Percentiles rank a stretch among this genome's conserved stretches.
phyloP scores from a whole-genome alignment of 371 early-diverging fungal genomes.

The Batrachochytrium dendrobatidis region DNA sequence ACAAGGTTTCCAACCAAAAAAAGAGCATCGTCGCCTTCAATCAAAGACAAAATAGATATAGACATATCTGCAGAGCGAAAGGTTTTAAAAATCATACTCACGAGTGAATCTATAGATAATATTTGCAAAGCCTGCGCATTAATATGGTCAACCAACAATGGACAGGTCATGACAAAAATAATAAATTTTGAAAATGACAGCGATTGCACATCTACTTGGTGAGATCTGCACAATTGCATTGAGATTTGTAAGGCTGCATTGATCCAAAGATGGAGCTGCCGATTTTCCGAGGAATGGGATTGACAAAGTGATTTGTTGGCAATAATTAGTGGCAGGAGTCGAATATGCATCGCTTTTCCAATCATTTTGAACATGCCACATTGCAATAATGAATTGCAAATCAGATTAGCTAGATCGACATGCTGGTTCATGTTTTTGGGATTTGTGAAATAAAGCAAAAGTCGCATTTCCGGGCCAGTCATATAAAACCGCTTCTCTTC shows the following conservation, averaged over 20 bases:
- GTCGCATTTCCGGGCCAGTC: not conserved
- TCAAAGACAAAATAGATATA: not conserved
- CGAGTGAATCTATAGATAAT: too few species aligned
- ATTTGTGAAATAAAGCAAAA: too few species aligned
- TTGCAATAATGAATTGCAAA: too few species aligned
- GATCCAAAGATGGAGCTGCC: slow-evolving; percentile 10
- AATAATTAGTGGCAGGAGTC: not conserved
- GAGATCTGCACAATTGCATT: not conserved
- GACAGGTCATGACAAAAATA: slow-evolving; percentile 11
- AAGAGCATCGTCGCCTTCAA: slow-evolving; percentile 46
- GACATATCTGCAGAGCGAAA: not conserved
- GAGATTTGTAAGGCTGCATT: slow-evolving; percentile 15
- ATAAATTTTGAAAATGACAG: not conserved
- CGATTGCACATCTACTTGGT: not conserved
- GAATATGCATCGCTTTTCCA: not conserved
- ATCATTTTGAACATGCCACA: not conserved
- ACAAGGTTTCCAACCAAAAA: slow-evolving; percentile 53
- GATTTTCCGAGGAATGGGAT: not conserved
- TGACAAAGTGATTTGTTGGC: too few species aligned
- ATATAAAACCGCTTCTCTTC: too few species aligned
- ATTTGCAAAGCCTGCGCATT: slow-evolving; percentile 10
- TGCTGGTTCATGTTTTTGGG: too few species aligned
- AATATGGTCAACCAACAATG: slow-evolving; percentile 9
- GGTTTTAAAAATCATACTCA: too few species aligned
- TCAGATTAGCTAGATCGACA: not conserved